Evolutionary conservation across 306 rosid species (phyloP).

Genomic region (Begonia loranthoides): DNA sequence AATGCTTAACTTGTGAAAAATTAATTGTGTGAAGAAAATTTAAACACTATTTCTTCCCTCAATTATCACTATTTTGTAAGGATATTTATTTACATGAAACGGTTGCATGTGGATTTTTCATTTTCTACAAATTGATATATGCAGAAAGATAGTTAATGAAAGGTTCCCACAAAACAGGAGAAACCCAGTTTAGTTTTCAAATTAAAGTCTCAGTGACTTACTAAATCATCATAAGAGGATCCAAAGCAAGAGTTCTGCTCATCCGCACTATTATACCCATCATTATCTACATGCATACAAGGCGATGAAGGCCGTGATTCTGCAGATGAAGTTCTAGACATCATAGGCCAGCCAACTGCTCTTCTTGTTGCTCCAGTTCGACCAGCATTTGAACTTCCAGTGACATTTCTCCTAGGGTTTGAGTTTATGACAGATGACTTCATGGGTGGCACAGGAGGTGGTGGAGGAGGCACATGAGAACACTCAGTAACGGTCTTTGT

Average conservation of each 20-base stretch:
- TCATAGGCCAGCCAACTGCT: slow-evolving; percentile 57
- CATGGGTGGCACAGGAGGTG: slow-evolving; percentile 90
- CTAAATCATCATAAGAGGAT: slow-evolving; percentile 65
- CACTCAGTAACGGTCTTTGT: slow-evolving; percentile 13
- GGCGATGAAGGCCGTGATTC: slow-evolving; percentile 87
- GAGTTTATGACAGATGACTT: slow-evolving; percentile 41
- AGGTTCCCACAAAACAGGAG: no score
- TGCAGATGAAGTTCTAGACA: slow-evolving; percentile 60
- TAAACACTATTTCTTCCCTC: no score
- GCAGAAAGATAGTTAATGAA: no score
- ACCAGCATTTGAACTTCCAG: slow-evolving; percentile 39
- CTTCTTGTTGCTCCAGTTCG: slow-evolving; percentile 56
- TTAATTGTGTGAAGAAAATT: no score
- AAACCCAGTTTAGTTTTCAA: no score
- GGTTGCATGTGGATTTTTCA: no score
- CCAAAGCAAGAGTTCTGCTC: slow-evolving; percentile 69
- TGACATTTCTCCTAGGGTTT: slow-evolving; percentile 35
- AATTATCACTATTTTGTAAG: no score
- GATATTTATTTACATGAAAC: no score
- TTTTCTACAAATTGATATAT: no score
- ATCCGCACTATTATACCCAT: slow-evolving; percentile 93
- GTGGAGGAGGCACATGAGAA: slow-evolving; percentile 79
- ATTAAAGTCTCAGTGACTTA: slow-evolving; percentile 25
- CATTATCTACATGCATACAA: slow-evolving; percentile 75
- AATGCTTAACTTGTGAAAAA: no score